A percentile compares a stretch with the other conserved stretches of the same genome.
Conservation (phyloP, 257 asterid species). For the Fraxinus pennsylvanica region DNA sequence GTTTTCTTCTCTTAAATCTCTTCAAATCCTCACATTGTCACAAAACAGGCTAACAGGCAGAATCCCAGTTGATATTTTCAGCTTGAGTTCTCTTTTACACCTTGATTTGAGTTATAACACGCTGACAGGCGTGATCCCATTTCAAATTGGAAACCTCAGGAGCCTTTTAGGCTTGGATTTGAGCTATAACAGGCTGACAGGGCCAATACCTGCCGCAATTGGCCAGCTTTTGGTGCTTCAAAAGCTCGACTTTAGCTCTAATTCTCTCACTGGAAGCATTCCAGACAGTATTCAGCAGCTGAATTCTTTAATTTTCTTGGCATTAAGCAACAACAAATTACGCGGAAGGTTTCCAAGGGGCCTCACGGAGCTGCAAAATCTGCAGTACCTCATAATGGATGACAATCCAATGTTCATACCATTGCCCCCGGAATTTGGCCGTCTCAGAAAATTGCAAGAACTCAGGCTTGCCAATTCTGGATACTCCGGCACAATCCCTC, state of each 20-base stretch:
- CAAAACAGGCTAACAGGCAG: slow-evolving; percentile 60
- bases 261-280: slow-evolving; percentile 55
- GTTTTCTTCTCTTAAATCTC: slow-evolving; percentile 59
- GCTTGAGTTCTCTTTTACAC: slow-evolving; percentile 53
- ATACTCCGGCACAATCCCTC: slow-evolving; percentile 68
- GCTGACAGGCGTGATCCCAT: slow-evolving; percentile 54
- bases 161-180: slow-evolving; percentile 67
- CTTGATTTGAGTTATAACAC: slow-evolving; percentile 79
- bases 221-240: slow-evolving; percentile 58
- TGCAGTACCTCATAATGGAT: slow-evolving; percentile 81
- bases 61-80: slow-evolving; percentile 53
- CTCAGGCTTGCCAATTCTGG: slow-evolving; percentile 77
- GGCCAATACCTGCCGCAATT: slow-evolving; percentile 49
- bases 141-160: slow-evolving; percentile 44
- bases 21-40: slow-evolving; percentile 75
- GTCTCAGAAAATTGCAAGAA: slow-evolving; percentile 65
- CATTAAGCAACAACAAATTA: slow-evolving; percentile 62
- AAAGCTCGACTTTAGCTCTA: slow-evolving; percentile 81
- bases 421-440: slow-evolving; percentile 56
- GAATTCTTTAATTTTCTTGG: slow-evolving; percentile 60
- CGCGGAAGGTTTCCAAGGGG: slow-evolving; percentile 53
- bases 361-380: slow-evolving; percentile 34
- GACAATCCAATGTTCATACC: slow-evolving; percentile 65
- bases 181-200: slow-evolving; percentile 62
- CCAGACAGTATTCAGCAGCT: slow-evolving; percentile 51